Percentiles rank a stretch among this genome's conserved stretches.
Conservation (phyloP, 495 filamentous ascomycete genomes). For the Chlorociboria aeruginascens region DNA sequence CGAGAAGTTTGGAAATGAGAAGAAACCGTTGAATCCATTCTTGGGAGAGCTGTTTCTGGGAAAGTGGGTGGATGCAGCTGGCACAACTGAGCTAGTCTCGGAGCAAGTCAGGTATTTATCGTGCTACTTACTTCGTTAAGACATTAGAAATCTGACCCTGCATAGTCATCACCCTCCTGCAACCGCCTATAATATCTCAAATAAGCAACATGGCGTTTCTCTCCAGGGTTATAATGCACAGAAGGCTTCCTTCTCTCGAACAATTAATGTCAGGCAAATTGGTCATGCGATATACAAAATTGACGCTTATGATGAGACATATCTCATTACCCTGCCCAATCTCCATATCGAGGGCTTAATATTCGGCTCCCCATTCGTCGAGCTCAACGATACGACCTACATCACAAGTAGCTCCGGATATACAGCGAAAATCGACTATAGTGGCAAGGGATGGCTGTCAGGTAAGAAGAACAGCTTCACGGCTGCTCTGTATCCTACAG, state of each 20-base stretch:
- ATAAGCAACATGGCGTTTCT: slow-evolving; percentile 71
- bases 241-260: slow-evolving; percentile 87
- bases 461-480: slow-evolving; percentile 95
- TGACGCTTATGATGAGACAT: slow-evolving; percentile 57
- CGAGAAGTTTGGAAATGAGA: slow-evolving; percentile 92
- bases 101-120: slow-evolving; percentile 65
- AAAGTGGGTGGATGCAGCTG: slow-evolving; percentile 48
- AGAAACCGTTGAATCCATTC: slow-evolving; percentile 95
- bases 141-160: slow-evolving; percentile 45
- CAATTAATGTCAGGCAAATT: slow-evolving; percentile 95
- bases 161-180: slow-evolving; percentile 95
- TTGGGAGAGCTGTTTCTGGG: slow-evolving; percentile 84
- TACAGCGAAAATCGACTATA: slow-evolving; percentile 86
- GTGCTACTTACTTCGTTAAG: neutral
- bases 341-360: slow-evolving; percentile 94
- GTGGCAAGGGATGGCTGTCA: slow-evolving; percentile 85
- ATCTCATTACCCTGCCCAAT: slow-evolving; percentile 83
- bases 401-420: slow-evolving; percentile 84
- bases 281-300: slow-evolving; percentile 80
- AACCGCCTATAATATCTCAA: slow-evolving; percentile 88
- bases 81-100: slow-evolving; percentile 57
- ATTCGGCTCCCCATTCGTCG: slow-evolving; percentile 86
- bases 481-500: slow-evolving; percentile 65
- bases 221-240: slow-evolving; percentile 96
- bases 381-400: slow-evolving; percentile 73